phyloP scores from a whole-genome alignment of 2,329 filamentous ascomycete genomes.

The Ophiostoma sp. region DNA sequence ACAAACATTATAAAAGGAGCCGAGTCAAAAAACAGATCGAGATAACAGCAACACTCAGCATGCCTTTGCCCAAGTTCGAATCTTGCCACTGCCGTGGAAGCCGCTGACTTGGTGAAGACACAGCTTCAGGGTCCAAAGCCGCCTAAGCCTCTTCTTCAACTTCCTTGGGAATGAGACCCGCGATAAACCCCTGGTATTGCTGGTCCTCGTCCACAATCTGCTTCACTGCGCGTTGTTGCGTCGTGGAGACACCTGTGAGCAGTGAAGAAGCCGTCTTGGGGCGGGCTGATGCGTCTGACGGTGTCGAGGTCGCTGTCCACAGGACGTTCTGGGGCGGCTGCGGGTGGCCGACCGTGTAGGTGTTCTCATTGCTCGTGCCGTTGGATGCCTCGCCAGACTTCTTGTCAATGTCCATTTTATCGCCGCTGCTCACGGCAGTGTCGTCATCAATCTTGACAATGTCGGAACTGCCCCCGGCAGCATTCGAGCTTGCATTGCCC shows the following conservation, averaged over 20 bases:
- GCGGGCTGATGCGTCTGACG: conserved; percentile 5
- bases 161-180: conserved; percentile 35
- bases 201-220: conserved; percentile 39
- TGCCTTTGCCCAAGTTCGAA: no score
- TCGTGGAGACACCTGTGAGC: conserved; percentile 9
- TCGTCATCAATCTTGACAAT: not conserved
- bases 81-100: no score
- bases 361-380: conserved; percentile 13
- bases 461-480: not conserved
- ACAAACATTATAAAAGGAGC: not conserved
- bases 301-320: conserved; percentile 25
- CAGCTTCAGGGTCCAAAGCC: not conserved
- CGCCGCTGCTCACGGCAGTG: not conserved
- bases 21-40: not conserved
- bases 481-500: not conserved
- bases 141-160: conserved; percentile 54
- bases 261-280: not conserved
- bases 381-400: conserved; percentile 14
- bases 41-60: no score
- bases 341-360: conserved; percentile 20
- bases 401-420: conserved; percentile 30
- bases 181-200: conserved; percentile 44
- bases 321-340: conserved; percentile 26
- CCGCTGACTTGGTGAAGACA: no score
- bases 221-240: conserved; percentile 21